Evolutionary conservation across 2,329 filamentous ascomycete genomes (phyloP).

Genomic region (Harringtonia lauricola): DNA sequence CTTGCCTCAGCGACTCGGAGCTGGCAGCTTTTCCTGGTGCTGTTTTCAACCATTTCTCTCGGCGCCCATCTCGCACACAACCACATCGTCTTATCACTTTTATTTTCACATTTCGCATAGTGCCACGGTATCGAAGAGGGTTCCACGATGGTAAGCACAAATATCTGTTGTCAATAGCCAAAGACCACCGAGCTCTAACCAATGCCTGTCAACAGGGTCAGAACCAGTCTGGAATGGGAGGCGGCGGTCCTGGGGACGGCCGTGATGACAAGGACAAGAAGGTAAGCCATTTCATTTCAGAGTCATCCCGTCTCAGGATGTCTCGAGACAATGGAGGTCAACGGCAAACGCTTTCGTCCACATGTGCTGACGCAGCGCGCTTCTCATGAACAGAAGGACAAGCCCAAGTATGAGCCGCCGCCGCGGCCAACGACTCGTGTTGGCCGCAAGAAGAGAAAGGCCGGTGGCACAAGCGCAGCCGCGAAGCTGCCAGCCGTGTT

Average conservation of each 20-base stretch:
- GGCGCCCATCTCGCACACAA: not conserved
- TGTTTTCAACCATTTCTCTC: not conserved
- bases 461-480: conserved; percentile 81
- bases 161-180: not conserved
- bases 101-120: not conserved
- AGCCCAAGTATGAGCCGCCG: conserved; percentile 99
- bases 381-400: conserved; percentile 70
- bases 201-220: conserved; percentile 50
- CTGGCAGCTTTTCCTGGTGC: not conserved
- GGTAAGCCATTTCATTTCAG: conserved; percentile 36
- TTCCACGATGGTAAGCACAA: not conserved
- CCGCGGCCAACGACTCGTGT: conserved; percentile 94
- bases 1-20: not conserved
- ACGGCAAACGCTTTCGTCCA: no score
- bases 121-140: not conserved
- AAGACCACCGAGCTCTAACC: not conserved
- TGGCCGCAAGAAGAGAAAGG: conserved; percentile 97
- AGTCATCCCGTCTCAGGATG: not conserved
- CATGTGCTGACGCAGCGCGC: conserved; percentile 2
- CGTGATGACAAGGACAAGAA: conserved; percentile 91
- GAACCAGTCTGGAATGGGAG: conserved; percentile 79
- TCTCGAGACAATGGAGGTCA: no score
- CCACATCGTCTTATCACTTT: not conserved
- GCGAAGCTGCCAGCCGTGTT: conserved; percentile 92
- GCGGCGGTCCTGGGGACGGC: conserved; percentile 55